These are phyloP conservation scores for Biscogniauxia marginata DNA, from an alignment of 2,329 filamentous ascomycete species.

Conservation along the genomic window DNA sequence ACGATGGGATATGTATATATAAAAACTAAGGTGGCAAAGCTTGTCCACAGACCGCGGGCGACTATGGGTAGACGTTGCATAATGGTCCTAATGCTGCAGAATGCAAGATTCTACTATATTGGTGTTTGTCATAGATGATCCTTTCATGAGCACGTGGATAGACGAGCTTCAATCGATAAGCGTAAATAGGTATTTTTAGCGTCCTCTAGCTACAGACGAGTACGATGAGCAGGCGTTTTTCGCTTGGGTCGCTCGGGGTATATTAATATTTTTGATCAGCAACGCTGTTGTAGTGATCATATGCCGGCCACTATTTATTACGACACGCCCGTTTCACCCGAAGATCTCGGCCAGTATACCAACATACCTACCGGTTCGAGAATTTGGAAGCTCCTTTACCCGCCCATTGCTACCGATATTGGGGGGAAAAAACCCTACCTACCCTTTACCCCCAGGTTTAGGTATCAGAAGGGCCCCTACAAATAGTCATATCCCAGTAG, in stretches of 20 bases:
- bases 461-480: background rate
- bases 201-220: background rate
- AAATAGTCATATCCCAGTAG: background rate
- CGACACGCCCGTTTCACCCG: background rate
- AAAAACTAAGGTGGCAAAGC: background rate
- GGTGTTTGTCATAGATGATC: too few species aligned
- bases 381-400: background rate
- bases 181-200: too few species aligned
- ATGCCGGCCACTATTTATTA: background rate
- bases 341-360: background rate
- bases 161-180: too few species aligned
- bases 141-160: too few species aligned
- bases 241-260: constrained; percentile 1
- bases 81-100: background rate
- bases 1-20: background rate
- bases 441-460: background rate
- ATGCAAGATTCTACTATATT: too few species aligned
- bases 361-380: background rate
- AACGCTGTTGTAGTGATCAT: constrained; percentile 9
- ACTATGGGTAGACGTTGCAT: background rate
- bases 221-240: background rate
- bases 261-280: constrained; percentile 3
- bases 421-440: background rate
- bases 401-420: background rate
- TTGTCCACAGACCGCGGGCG: too few species aligned